These are phyloP conservation scores for Carex myosuroides DNA, from an alignment of 176 grass and related monocot species.

Conservation along the genomic window DNA sequence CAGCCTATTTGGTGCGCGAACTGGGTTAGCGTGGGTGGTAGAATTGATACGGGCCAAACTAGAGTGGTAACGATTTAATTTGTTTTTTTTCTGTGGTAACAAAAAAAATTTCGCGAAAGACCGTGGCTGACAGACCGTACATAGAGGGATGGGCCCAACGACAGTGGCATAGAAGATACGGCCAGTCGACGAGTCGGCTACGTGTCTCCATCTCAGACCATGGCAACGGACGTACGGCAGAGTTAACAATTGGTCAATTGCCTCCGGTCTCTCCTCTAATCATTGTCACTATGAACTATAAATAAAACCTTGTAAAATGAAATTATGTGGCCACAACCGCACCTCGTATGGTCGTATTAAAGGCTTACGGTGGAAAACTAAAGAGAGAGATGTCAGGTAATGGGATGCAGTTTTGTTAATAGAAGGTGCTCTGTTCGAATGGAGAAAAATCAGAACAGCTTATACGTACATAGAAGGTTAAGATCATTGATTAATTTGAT, in stretches of 20 bases:
- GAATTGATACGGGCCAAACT: too few species aligned
- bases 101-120: too few species aligned
- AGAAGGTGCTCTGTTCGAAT: background rate
- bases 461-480: too few species aligned
- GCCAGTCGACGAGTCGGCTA: background rate
- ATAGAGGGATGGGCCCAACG: background rate
- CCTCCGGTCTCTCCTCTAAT: background rate
- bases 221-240: slow-evolving; percentile 7
- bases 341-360: background rate
- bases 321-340: background rate
- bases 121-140: slow-evolving; percentile 6
- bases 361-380: background rate
- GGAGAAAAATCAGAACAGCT: too few species aligned
- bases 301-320: background rate
- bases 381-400: background rate
- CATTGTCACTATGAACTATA: background rate
- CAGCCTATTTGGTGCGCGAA: too few species aligned
- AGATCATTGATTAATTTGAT: too few species aligned
- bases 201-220: slow-evolving; percentile 4
- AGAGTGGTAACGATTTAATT: too few species aligned
- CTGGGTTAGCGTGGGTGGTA: too few species aligned
- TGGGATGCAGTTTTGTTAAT: background rate
- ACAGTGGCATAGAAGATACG: background rate
- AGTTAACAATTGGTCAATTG: background rate
- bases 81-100: too few species aligned